Evolutionary conservation across 2,329 filamentous ascomycete species (phyloP), one percentile per base, ranked within the genome.

Genomic region (Thielaviopsis punctulata): DNA sequence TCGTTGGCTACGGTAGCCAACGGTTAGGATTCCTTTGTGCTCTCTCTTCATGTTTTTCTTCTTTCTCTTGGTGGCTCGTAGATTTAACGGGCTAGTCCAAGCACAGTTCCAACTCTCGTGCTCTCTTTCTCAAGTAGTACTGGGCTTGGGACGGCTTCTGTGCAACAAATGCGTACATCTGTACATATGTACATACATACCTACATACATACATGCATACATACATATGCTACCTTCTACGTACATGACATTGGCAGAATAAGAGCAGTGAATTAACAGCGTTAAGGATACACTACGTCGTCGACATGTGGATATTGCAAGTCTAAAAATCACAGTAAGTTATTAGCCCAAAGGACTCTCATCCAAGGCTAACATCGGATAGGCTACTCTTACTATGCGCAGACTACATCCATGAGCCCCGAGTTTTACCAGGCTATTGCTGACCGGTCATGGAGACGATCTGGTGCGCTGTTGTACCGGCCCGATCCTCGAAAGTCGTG

Each of bases 401-500:
- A 70, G 48, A 72, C 82, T 48, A 72, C 70, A 45, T 75, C 71
- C 22, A 64, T 90, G 60, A 79, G 73, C 46, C 72, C 80, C 5
- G 66, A 69, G 1, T 78, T 85, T 60, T 92, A 92, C 60, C 82
- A 90, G 63, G 68, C 63, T 44, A 70, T 92, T 36, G 68, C 90
- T 45, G 77, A 88, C 64, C 77, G 83, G 57, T 84, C 81, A 56
- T 92, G 84, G 84, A 81, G 86, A 64, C 75, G 84, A 57, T 88
- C 80, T 36, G 80, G 76, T 15, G 77, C 68, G 24, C 69, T 87
- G 8, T 69, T 92, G 48, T 92, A 92, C 66, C 79, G 86, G 56
- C 85, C 86, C 13, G 83, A 92, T 64, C 80, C 86, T 60, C 75
- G 75, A 54, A 73, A 80, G 53, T 85, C 87, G 56, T 98, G 92